Evolutionary conservation across 352 stramenopile genomes (phyloP).

Genomic region (Phytopythium vexans): DNA sequence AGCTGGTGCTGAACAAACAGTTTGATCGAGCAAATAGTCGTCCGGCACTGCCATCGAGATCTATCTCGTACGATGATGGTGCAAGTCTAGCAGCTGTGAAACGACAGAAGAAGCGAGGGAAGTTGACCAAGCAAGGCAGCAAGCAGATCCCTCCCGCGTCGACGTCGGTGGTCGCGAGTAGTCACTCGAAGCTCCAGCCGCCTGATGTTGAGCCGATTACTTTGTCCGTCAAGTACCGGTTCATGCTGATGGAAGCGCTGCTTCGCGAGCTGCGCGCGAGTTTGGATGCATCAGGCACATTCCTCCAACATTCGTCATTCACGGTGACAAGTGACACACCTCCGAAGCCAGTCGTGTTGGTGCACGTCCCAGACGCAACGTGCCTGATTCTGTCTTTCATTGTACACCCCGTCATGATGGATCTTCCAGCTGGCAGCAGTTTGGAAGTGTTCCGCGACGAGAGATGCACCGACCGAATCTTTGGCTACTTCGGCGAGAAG

Average conservation of each 20-base stretch:
- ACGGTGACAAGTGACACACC: slow-evolving; percentile 68
- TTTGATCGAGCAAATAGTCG: slow-evolving; percentile 35
- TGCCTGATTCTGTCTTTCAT: slow-evolving; percentile 77
- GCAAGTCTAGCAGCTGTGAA: slow-evolving; percentile 26
- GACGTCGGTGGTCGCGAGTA: background rate
- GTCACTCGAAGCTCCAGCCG: slow-evolving; percentile 26
- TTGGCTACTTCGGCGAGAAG: slow-evolving; percentile 75
- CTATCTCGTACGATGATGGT: slow-evolving; percentile 24
- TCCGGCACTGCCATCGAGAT: slow-evolving; percentile 20
- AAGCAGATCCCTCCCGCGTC: no score
- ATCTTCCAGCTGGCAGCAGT: slow-evolving; percentile 61
- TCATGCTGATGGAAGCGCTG: slow-evolving; percentile 58
- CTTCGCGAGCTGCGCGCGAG: slow-evolving; percentile 48
- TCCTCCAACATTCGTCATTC: slow-evolving; percentile 48
- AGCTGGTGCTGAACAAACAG: slow-evolving; percentile 48
- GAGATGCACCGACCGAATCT: slow-evolving; percentile 54
- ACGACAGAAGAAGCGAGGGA: slow-evolving; percentile 36
- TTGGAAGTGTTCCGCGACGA: slow-evolving; percentile 73
- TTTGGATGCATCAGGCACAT: slow-evolving; percentile 43
- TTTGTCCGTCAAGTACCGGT: slow-evolving; percentile 49
- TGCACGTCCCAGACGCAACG: slow-evolving; percentile 62
- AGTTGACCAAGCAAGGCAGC: slow-evolving; percentile 1
- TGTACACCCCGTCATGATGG: slow-evolving; percentile 78
- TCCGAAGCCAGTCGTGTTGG: slow-evolving; percentile 49
- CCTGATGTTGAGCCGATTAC: slow-evolving; percentile 23